Conservation (phyloP, 225 moss, liverwort and hornwort genomes). For the Neckera pumila region DNA sequence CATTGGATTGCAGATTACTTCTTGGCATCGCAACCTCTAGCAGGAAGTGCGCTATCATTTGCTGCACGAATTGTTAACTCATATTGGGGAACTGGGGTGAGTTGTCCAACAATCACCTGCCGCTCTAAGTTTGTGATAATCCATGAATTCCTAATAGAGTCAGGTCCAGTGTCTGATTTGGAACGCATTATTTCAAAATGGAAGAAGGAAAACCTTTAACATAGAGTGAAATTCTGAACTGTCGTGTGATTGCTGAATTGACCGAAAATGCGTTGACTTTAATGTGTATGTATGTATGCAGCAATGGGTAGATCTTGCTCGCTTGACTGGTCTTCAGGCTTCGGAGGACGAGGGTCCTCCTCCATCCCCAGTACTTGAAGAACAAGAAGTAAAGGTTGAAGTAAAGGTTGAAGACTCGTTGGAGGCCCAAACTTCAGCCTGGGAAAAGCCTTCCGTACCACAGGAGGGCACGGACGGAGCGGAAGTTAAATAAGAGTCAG, state of each 20-base stretch:
- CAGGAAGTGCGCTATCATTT: constrained; percentile 65
- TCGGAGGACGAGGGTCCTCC: constrained; percentile 19
- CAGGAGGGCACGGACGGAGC: background rate
- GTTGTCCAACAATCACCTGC: background rate
- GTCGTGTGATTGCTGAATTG: background rate
- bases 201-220: background rate
- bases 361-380: constrained; percentile 6
- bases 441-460: constrained; percentile 13
- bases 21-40: constrained; percentile 75
- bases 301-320: constrained; percentile 98
- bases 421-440: background rate
- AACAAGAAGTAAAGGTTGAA: constrained; percentile 2
- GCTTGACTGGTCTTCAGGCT: constrained; percentile 65
- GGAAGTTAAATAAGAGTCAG: constrained; percentile 11
- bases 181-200: background rate
- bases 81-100: constrained; percentile 79
- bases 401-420: background rate
- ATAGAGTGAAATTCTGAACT: background rate
- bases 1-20: constrained; percentile 92
- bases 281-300: constrained; percentile 21
- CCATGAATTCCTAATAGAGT: background rate
- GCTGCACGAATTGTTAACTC: constrained; percentile 67
- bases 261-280: background rate
- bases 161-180: background rate
- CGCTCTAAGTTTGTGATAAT: background rate